phyloP scores from a whole-genome alignment of 176 grass and related monocot genomes.

The Zea luxurians region DNA sequence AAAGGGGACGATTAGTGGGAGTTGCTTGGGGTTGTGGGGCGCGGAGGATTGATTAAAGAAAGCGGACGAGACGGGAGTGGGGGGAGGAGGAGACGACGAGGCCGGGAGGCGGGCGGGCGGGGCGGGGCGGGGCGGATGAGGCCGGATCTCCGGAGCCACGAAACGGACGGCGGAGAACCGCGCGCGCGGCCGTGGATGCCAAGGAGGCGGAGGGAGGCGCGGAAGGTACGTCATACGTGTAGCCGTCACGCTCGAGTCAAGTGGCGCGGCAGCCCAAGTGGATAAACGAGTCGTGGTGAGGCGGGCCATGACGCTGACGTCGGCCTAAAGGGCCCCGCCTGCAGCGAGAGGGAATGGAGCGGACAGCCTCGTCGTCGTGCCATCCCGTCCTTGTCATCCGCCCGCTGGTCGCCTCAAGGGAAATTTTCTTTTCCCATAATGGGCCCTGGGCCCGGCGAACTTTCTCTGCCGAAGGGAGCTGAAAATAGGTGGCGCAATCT shows the following conservation, averaged over 20 bases:
- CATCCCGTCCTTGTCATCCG: not conserved
- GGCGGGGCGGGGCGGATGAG: slow-evolving; percentile 34
- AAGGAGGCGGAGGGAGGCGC: not conserved
- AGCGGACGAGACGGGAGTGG: slow-evolving; percentile 35
- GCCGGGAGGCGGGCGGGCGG: no score
- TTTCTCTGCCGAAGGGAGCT: no score
- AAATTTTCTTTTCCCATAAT: not conserved
- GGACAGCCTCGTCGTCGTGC: slow-evolving; percentile 1
- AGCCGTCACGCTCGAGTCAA: slow-evolving; percentile 12
- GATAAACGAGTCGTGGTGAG: slow-evolving; percentile 40
- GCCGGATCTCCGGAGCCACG: slow-evolving; percentile 25
- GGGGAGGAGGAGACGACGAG: slow-evolving; percentile 29
- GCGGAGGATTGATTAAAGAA: slow-evolving; percentile 38
- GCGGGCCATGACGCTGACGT: slow-evolving; percentile 42
- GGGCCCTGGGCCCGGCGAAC: no score
- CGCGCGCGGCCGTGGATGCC: slow-evolving; percentile 47
- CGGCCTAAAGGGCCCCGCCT: not conserved
- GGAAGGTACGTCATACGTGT: not conserved
- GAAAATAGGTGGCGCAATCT: not conserved
- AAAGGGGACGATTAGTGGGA: slow-evolving; percentile 36
- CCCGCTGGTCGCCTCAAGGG: not conserved
- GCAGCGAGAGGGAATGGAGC: not conserved
- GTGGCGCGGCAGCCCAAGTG: slow-evolving; percentile 44
- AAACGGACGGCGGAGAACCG: slow-evolving; percentile 46
- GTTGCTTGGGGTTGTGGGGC: slow-evolving; percentile 8